phyloP scores from a whole-genome alignment of 257 asterid species.

The Osmanthus fragrans region DNA sequence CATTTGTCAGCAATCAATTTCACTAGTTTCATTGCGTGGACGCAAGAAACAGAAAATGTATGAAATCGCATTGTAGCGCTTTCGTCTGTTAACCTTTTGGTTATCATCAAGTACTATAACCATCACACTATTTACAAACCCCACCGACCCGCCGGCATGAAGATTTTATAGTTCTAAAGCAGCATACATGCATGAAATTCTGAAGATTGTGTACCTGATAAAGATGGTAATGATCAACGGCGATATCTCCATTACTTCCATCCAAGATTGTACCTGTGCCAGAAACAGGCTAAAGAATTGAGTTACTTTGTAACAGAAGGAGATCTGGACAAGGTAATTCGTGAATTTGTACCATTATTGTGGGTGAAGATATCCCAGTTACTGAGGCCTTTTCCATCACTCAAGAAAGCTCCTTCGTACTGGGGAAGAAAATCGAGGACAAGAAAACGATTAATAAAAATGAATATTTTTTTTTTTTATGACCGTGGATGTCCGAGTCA shows the following conservation, averaged over 20 bases:
- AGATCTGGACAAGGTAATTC: not conserved
- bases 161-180: not conserved
- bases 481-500: too few relatives aligned
- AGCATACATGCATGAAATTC: not conserved
- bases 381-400: slow-evolving; percentile 50
- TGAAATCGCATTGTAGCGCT: not conserved
- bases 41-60: not conserved
- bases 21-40: not conserved
- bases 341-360: slow-evolving; percentile 25
- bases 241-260: slow-evolving; percentile 53
- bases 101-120: too few relatives aligned
- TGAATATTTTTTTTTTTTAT: too few relatives aligned
- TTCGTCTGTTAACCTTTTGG: not conserved
- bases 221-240: slow-evolving; percentile 55
- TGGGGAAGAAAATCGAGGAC: slow-evolving; percentile 8
- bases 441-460: not conserved
- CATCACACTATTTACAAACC: too few relatives aligned
- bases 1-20: not conserved
- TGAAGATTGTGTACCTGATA: slow-evolving; percentile 31
- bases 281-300: not conserved
- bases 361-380: slow-evolving; percentile 56
- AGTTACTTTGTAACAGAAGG: not conserved
- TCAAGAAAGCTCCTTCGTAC: slow-evolving; percentile 47
- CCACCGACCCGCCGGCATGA: not conserved
- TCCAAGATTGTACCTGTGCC: slow-evolving; percentile 43